Percentiles rank a stretch among this genome's conserved stretches.
phyloP scores from a whole-genome alignment of 164 flowering plant genomes.

The Stephania japonica region DNA sequence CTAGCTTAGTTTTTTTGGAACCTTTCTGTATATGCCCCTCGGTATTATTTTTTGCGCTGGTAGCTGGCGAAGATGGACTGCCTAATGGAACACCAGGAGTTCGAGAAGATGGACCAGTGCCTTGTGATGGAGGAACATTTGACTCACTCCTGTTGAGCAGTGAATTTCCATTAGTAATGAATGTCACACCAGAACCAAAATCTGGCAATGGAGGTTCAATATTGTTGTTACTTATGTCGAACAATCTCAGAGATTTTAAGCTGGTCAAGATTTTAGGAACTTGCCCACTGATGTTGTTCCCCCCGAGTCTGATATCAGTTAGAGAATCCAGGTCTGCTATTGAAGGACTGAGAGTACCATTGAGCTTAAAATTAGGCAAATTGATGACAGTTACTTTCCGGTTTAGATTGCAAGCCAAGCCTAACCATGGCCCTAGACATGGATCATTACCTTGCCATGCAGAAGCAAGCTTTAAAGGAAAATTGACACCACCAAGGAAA shows the following conservation, averaged over 20 bases:
- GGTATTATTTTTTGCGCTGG: conserved; percentile 1
- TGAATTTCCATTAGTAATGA: conserved; percentile 46
- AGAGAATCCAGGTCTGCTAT: conserved; percentile 51
- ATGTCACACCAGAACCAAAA: conserved; percentile 34
- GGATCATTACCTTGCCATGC: conserved; percentile 78
- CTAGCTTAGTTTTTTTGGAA: conserved; percentile 15
- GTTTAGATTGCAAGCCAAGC: conserved; percentile 40
- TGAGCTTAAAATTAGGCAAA: conserved; percentile 46
- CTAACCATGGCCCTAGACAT: conserved; percentile 59
- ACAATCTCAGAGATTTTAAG: conserved; percentile 40
- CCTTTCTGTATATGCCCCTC: neutral
- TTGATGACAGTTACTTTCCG: conserved; percentile 43
- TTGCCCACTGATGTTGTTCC: conserved; percentile 42
- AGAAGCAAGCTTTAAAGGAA: conserved; percentile 44
- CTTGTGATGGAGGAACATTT: conserved; percentile 12
- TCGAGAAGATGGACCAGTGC: conserved; percentile 16
- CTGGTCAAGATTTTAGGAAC: conserved; percentile 41
- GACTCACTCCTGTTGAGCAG: conserved; percentile 19
- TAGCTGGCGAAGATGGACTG: conserved; percentile 15
- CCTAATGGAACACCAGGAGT: conserved; percentile 17
- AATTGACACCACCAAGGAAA: conserved; percentile 51
- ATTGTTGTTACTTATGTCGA: conserved; percentile 60
- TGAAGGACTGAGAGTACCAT: conserved; percentile 68
- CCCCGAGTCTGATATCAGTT: conserved; percentile 34
- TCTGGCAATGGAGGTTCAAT: conserved; percentile 62